phyloP scores from a whole-genome alignment of 352 stramenopile species.

The Phytopythium montanum region DNA sequence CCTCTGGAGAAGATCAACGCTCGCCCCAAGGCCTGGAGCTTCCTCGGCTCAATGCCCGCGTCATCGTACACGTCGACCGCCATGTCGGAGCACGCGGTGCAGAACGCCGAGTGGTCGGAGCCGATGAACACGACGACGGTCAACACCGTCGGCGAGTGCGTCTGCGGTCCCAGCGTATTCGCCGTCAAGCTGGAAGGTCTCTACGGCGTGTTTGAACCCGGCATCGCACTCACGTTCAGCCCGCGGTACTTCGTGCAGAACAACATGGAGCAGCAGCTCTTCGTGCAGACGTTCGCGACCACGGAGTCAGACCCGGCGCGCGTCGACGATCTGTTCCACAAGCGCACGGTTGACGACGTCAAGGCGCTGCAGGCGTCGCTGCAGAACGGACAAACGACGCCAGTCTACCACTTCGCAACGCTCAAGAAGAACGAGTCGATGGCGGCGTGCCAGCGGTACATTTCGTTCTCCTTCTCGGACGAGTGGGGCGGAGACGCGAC shows the following conservation, averaged over 20 bases:
- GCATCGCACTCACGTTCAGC: conserved; percentile 71
- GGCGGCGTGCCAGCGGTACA: conserved; percentile 61
- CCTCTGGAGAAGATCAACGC: conserved; percentile 37
- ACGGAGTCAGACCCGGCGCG: conserved; percentile 58
- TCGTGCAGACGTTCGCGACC: conserved; percentile 64
- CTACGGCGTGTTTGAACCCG: conserved; percentile 75
- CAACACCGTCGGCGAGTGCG: conserved; percentile 79
- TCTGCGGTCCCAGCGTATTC: conserved; percentile 71
- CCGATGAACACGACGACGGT: conserved; percentile 82
- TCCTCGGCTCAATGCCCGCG: conserved; percentile 48
- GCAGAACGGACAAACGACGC: conserved; percentile 56
- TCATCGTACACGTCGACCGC: conserved; percentile 40
- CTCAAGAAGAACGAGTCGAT: conserved; percentile 66
- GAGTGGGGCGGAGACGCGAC: conserved; percentile 45
- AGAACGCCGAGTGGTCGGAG: conserved; percentile 71
- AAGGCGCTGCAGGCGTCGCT: conserved; percentile 47
- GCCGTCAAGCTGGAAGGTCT: conserved; percentile 80
- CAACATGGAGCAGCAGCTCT: conserved; percentile 75
- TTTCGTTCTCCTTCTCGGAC: conserved; percentile 77
- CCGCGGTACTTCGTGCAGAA: conserved; percentile 85
- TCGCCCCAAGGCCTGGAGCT: conserved; percentile 55
- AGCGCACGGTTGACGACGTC: conserved; percentile 57
- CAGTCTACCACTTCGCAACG: conserved; percentile 76
- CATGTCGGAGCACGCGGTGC: conserved; percentile 59
- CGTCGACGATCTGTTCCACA: conserved; percentile 70